Percentiles rank a stretch among this genome's conserved stretches.
Evolutionary conservation across 495 filamentous ascomycete genomes (phyloP).

Genomic region (Penicillium lagena): DNA sequence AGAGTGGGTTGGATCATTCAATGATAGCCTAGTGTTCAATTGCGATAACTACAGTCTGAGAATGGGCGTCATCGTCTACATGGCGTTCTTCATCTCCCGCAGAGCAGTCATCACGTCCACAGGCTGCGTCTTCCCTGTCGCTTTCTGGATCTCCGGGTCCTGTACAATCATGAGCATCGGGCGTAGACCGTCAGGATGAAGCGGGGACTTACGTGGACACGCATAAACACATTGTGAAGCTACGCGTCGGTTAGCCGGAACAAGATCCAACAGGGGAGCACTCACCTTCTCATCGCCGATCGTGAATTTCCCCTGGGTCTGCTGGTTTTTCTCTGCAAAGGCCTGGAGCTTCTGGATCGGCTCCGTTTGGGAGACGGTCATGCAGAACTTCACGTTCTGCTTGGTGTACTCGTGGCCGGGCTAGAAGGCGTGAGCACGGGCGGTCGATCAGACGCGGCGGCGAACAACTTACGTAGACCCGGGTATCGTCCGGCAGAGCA

Average conservation of each 20-base stretch:
- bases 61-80: constrained; percentile 15
- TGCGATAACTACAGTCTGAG: no score
- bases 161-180: constrained; percentile 19
- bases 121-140: constrained; percentile 73
- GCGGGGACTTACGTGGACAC: constrained; percentile 58
- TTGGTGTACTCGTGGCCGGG: constrained; percentile 98
- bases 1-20: neutral
- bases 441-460: neutral
- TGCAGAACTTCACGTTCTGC: constrained; percentile 79
- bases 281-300: constrained; percentile 95
- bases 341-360: constrained; percentile 68
- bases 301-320: constrained; percentile 94
- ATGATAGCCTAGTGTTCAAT: neutral
- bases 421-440: constrained; percentile 30
- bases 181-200: neutral
- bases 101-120: constrained; percentile 82
- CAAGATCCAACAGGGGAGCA: neutral
- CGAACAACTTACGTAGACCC: constrained; percentile 66
- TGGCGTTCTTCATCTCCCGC: constrained; percentile 87
- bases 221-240: constrained; percentile 98
- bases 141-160: constrained; percentile 82
- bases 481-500: constrained; percentile 81
- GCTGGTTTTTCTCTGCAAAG: constrained; percentile 71
- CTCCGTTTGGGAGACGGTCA: constrained; percentile 65
- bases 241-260: constrained; percentile 15